Evolutionary conservation across 2,329 filamentous ascomycete genomes (phyloP), one percentile per base, ranked within the genome.

Genomic region (Pleurostoma richardsiae): DNA sequence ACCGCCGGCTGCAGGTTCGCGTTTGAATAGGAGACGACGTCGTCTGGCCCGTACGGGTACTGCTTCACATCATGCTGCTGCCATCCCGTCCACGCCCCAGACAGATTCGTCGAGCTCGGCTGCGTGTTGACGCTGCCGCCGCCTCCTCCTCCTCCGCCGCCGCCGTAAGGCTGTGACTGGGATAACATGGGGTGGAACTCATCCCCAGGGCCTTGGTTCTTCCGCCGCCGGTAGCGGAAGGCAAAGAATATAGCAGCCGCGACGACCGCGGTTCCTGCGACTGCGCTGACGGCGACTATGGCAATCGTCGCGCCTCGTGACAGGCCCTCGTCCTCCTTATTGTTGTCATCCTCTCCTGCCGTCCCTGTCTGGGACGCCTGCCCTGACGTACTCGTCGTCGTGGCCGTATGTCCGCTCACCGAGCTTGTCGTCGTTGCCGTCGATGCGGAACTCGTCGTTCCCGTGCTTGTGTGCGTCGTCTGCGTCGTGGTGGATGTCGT

Each of bases 111-210:
- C 33, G 30, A 4, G 19, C 42, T 33, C 26, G 39, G 42, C 44
- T 46, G 29, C 11, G 30, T 19, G 4, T 42, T 30, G 7, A 30
- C 33, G 43, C 31, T 39, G 19, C 39, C 33, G 38, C n/a, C 28
- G 43, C 42, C 40, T 8, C 8, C 41, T 40, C 31, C 43, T 36
- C 44, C 44, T 30, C 11, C 27, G 10, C 10, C 30, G 27, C 40
- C 26, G 10, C 39, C 26, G 42, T 27, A 33, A 40, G 30, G 39
- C 48, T 49, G 50, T n/a, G 54, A 39, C 33, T 38, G 30, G 29
- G 40, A 49, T 10, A 63, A 54, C 59, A 65, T 61, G 5, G 59
- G 59, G 31, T 57, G 59, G 29, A 56, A 55, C 47, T 66, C 60
- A 29, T 63, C 59, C 5, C 43, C 19, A 19, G 19, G 46, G 6